phyloP scores from a whole-genome alignment of 2,329 filamentous ascomycete species.

The Sclerotinia spermophila region DNA sequence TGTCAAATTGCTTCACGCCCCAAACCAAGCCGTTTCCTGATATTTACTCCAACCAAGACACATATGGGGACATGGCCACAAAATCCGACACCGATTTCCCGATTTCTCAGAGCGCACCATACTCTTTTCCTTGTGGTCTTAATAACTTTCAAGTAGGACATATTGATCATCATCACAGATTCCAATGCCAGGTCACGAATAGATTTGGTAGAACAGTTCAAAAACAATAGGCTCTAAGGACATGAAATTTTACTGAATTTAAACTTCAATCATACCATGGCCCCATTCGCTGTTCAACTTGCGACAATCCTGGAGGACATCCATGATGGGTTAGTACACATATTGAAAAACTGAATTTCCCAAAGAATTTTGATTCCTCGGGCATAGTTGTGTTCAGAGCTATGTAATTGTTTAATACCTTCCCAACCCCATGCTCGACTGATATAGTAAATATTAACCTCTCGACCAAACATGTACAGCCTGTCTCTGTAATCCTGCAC shows the following conservation, averaged over 20 bases:
- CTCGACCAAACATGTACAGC: too few relatives aligned
- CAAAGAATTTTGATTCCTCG: neutral
- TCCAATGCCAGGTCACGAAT: neutral
- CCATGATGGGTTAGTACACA: neutral
- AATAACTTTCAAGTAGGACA: neutral
- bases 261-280: neutral
- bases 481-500: neutral
- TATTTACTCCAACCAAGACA: too few relatives aligned
- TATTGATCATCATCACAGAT: neutral
- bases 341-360: neutral
- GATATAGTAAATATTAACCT: neutral
- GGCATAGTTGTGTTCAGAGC: neutral
- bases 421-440: neutral
- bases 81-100: too few relatives aligned
- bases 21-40: too few relatives aligned
- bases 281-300: too few relatives aligned
- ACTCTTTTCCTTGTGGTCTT: too few relatives aligned
- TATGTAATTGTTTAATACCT: neutral
- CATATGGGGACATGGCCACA: too few relatives aligned
- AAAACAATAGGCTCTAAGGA: neutral
- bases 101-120: too few relatives aligned
- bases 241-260: neutral
- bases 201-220: neutral
- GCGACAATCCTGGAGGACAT: neutral
- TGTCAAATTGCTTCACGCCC: neutral